phyloP scores from a whole-genome alignment of 1,284 basidiomycete species.

The Cryptococcus amylolentus region DNA sequence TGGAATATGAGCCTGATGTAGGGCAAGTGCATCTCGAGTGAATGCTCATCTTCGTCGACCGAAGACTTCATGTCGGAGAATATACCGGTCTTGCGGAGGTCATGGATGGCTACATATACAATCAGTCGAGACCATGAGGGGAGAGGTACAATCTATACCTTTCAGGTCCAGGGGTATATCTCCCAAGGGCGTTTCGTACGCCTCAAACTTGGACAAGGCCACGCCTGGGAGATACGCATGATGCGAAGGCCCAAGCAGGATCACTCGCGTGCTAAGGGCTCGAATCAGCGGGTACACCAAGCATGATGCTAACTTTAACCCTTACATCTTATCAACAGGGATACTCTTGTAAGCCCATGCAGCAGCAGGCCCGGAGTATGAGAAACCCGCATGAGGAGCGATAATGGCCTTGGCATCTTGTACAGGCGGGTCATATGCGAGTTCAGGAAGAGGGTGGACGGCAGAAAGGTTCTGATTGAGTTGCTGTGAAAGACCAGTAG shows the following conservation, averaged over 20 bases:
- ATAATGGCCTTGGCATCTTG: conserved; percentile 83
- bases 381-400: conserved; percentile 98
- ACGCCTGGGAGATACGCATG: conserved; percentile 84
- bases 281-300: neutral
- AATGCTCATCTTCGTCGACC: conserved; percentile 92
- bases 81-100: conserved; percentile 64
- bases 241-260: conserved; percentile 94
- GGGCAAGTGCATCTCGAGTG: conserved; percentile 95
- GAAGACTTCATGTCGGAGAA: conserved; percentile 67
- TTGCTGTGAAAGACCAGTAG: conserved; percentile 58
- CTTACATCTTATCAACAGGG: conserved; percentile 74
- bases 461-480: conserved; percentile 63
- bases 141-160: conserved; percentile 57
- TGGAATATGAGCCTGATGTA: conserved; percentile 85
- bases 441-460: conserved; percentile 56
- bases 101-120: conserved; percentile 58
- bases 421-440: conserved; percentile 62
- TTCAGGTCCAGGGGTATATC: conserved; percentile 71
- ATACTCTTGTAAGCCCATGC: conserved; percentile 95
- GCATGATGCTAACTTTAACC: neutral
- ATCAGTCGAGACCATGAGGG: neutral
- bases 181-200: conserved; percentile 85
- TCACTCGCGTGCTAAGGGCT: conserved; percentile 72
- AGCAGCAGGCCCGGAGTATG: conserved; percentile 88
- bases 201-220: conserved; percentile 70